phyloP scores from a whole-genome alignment of 2,329 filamentous ascomycete genomes.

The Clarireedia monteithiana region DNA sequence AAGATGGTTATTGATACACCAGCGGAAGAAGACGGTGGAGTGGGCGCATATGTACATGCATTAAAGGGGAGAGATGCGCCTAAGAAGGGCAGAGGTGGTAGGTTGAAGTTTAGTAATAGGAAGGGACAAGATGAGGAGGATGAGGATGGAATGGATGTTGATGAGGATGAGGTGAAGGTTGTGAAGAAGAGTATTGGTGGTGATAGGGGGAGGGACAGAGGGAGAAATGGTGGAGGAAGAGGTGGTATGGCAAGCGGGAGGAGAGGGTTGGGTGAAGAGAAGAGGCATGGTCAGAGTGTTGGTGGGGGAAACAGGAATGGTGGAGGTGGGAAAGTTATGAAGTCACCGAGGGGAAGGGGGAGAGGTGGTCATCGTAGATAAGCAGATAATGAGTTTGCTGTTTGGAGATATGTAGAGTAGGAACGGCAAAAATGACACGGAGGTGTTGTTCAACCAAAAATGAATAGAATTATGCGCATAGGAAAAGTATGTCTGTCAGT shows the following conservation, averaged over 20 bases:
- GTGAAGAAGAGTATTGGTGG: conserved; percentile 41
- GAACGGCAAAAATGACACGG: neutral
- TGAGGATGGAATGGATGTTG: conserved; percentile 42
- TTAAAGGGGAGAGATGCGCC: conserved; percentile 60
- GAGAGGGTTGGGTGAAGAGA: conserved; percentile 39
- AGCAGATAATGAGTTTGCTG: neutral
- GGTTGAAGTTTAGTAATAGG: conserved; percentile 65
- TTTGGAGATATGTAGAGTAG: neutral
- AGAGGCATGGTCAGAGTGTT: conserved; percentile 18
- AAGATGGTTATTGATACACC: conserved; percentile 59
- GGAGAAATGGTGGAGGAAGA: conserved; percentile 34
- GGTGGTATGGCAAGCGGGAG: conserved; percentile 40
- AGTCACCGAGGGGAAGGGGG: conserved; percentile 15
- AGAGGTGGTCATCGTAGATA: conserved; percentile 10
- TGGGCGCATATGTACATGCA: conserved; percentile 62
- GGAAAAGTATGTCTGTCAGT: too few relatives aligned
- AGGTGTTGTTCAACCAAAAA: neutral
- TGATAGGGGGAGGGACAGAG: conserved; percentile 22
- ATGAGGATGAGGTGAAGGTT: conserved; percentile 40
- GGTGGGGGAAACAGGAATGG: neutral
- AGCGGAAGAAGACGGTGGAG: conserved; percentile 42
- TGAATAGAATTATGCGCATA: neutral
- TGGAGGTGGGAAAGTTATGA: conserved; percentile 5
- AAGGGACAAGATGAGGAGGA: conserved; percentile 48
- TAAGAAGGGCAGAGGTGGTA: conserved; percentile 56